Conservation (phyloP, 2,329 filamentous ascomycete species). For the Calonectria multiphialidica region DNA sequence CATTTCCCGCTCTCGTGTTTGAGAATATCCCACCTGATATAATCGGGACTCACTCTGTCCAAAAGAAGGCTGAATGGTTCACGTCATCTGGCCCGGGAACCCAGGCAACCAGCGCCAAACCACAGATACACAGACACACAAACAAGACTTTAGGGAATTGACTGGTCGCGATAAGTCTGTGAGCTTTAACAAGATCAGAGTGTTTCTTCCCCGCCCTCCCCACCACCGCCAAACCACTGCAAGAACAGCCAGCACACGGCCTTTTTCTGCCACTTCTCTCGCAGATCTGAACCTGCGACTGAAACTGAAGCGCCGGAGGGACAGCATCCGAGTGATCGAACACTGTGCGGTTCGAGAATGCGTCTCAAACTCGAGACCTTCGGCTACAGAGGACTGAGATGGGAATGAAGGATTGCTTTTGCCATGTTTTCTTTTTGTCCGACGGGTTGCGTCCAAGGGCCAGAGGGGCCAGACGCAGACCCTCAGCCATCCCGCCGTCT, state of each 20-base stretch:
- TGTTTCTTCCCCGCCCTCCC: neutral
- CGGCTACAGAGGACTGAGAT: neutral
- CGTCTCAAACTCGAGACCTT: slow-evolving; percentile 1
- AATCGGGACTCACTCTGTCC: neutral
- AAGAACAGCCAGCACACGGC: neutral
- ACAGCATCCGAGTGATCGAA: neutral
- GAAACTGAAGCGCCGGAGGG: slow-evolving; percentile 21
- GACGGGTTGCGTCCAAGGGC: neutral
- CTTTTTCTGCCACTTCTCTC: neutral
- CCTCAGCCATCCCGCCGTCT: neutral
- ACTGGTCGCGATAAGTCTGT: neutral
- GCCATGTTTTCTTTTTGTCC: neutral
- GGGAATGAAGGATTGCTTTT: neutral
- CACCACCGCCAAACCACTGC: neutral
- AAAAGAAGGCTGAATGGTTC: neutral
- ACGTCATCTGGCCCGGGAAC: neutral
- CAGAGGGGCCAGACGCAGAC: neutral
- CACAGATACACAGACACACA: neutral
- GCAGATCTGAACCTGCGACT: slow-evolving; percentile 12
- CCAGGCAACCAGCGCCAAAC: neutral
- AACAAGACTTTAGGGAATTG: neutral
- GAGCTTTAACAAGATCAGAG: neutral
- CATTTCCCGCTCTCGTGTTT: slow-evolving; percentile 8
- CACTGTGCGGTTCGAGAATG: neutral
- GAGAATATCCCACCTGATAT: slow-evolving; percentile 3